These are phyloP conservation scores for Dittrichia graveolens DNA, from an alignment of 129 eudicot species.

Conservation along the genomic window DNA sequence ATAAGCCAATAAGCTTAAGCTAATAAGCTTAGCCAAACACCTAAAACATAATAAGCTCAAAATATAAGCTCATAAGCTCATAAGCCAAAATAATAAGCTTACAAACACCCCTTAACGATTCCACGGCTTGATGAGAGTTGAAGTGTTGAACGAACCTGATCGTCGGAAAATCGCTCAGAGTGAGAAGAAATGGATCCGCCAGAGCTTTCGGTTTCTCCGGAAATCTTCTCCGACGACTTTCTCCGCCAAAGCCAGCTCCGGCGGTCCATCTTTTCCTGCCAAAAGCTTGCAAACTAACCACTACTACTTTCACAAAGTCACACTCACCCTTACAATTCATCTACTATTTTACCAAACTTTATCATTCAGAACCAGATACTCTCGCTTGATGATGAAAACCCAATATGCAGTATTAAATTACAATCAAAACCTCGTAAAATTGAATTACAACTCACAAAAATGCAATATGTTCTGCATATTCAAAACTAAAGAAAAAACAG, in stretches of 20 bases:
- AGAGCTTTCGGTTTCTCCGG: conserved; percentile 44
- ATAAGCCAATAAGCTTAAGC: no score
- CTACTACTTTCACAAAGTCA: conserved; percentile 6
- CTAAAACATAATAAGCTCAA: no score
- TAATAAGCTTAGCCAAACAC: no score
- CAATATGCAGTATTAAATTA: conserved; percentile 21
- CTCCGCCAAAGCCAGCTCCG: conserved; percentile 48
- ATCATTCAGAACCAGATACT: conserved; percentile 27
- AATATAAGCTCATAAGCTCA: no score
- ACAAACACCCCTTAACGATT: no score
- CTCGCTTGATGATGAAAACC: conserved; percentile 21
- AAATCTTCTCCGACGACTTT: conserved; percentile 36
- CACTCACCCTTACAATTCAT: conserved; percentile 38
- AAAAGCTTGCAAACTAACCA: conserved; percentile 1
- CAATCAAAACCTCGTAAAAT: conserved; percentile 14
- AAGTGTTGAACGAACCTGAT: conserved; percentile 34
- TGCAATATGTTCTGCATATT: conserved; percentile 6
- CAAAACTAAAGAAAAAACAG: conserved; percentile 19
- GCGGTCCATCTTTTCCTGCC: conserved; percentile 41
- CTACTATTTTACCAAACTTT: conserved; percentile 29
- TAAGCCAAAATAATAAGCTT: no score
- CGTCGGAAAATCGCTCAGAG: conserved; percentile 41
- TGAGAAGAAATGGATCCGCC: conserved; percentile 26
- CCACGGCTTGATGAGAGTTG: neutral
- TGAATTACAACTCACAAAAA: conserved; percentile 8